Evolutionary conservation across 768 basidiomycete species (phyloP).

Genomic region (Cystobasidium onofrii): DNA sequence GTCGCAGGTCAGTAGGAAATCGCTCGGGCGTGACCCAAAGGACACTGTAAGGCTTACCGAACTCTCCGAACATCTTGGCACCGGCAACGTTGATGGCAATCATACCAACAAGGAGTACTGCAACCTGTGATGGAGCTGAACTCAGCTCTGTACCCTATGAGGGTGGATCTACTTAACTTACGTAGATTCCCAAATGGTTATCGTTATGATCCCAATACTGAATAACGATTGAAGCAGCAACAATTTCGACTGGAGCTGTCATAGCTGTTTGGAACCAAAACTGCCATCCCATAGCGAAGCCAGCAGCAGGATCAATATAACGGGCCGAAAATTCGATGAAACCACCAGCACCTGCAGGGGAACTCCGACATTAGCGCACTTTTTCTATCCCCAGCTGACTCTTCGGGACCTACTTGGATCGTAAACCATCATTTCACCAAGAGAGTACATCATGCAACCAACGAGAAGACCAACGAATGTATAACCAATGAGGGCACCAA

Average conservation of each 20-base stretch:
- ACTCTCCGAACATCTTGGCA: slow-evolving; percentile 40
- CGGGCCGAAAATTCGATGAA: slow-evolving; percentile 40
- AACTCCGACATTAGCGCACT: background rate
- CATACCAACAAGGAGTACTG: slow-evolving; percentile 55
- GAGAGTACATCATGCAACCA: slow-evolving; percentile 32
- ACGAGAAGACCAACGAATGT: slow-evolving; percentile 31
- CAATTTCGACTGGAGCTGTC: slow-evolving; percentile 46
- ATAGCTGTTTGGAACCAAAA: slow-evolving; percentile 52
- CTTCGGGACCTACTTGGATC: slow-evolving; percentile 15
- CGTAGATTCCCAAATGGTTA: slow-evolving; percentile 49
- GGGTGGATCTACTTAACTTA: no score
- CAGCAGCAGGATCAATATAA: slow-evolving; percentile 43
- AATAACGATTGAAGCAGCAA: slow-evolving; percentile 44
- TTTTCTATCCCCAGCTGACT: background rate
- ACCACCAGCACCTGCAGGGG: slow-evolving; percentile 40
- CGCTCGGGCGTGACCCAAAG: slow-evolving; percentile 51
- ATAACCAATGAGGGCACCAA: slow-evolving; percentile 31
- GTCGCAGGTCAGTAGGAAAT: background rate
- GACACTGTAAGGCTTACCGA: slow-evolving; percentile 60
- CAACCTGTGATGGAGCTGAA: slow-evolving; percentile 39
- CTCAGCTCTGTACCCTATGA: no score
- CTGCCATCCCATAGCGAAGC: slow-evolving; percentile 45
- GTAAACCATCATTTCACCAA: slow-evolving; percentile 32
- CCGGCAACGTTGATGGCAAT: slow-evolving; percentile 57
- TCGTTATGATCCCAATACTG: slow-evolving; percentile 37